Percentiles rank a stretch among this genome's conserved stretches.
phyloP scores from a whole-genome alignment of 2,329 filamentous ascomycete genomes.

The Paecilomyces sp. region DNA sequence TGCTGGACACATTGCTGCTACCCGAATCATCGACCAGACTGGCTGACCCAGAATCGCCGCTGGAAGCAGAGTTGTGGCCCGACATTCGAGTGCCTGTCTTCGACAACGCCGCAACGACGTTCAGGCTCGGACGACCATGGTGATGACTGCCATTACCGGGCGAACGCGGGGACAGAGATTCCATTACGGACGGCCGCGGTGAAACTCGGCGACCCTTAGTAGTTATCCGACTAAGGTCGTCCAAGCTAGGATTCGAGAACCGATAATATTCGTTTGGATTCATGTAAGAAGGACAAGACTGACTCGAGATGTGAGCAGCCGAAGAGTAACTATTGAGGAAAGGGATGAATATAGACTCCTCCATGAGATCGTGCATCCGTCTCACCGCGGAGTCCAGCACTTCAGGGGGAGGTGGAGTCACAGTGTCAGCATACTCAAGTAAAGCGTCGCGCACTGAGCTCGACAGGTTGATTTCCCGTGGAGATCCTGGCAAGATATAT shows the following conservation, averaged over 20 bases:
- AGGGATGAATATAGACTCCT: constrained; percentile 86
- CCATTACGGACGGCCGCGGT: constrained; percentile 23
- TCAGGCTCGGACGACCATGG: constrained; percentile 22
- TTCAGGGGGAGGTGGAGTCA: constrained; percentile 63
- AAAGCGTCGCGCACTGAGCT: constrained; percentile 77
- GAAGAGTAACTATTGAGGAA: constrained; percentile 67
- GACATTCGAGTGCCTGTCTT: constrained; percentile 28
- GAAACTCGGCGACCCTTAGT: constrained; percentile 22
- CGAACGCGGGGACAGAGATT: constrained; percentile 16
- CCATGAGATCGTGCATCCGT: constrained; percentile 94
- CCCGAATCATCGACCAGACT: constrained; percentile 41
- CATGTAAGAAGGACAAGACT: constrained; percentile 35
- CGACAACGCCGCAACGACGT: constrained; percentile 22
- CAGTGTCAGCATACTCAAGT: constrained; percentile 53
- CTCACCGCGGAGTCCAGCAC: constrained; percentile 73
- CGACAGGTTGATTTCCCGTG: constrained; percentile 84
- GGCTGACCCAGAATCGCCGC: constrained; percentile 30
- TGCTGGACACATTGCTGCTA: constrained; percentile 31
- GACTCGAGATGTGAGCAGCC: constrained; percentile 39
- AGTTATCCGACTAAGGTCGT: constrained; percentile 22
- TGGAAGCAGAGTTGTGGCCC: constrained; percentile 27
- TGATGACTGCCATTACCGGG: constrained; percentile 13
- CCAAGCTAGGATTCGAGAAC: constrained; percentile 20
- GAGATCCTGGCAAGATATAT: constrained; percentile 80
- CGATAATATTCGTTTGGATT: constrained; percentile 29